Conservation (phyloP, 805 yeast genomes). For the Diddensiella caesifluorescens region DNA sequence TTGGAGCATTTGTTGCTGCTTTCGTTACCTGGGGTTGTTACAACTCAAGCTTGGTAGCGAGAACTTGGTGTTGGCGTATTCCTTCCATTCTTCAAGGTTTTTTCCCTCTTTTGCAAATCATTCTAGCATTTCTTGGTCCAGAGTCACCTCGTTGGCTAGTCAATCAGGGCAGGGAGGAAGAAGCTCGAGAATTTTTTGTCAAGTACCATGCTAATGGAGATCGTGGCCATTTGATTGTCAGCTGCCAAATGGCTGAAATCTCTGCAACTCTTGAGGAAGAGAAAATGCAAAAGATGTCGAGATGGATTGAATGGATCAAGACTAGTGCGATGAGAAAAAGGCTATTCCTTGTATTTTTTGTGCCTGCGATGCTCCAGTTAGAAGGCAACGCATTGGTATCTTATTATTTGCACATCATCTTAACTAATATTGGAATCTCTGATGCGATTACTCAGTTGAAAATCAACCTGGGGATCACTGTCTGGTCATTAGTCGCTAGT, state of each 20-base stretch:
- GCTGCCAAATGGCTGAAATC: slow-evolving; percentile 28
- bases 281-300: slow-evolving; percentile 14
- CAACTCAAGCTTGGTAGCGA: slow-evolving; percentile 24
- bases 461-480: slow-evolving; percentile 19
- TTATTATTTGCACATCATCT: slow-evolving; percentile 47
- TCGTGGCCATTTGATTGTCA: slow-evolving; percentile 9
- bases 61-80: slow-evolving; percentile 57
- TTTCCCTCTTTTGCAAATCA: slow-evolving; percentile 52
- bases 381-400: slow-evolving; percentile 20
- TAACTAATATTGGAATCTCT: slow-evolving; percentile 50
- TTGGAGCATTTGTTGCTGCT: slow-evolving; percentile 71
- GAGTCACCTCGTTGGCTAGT: slow-evolving; percentile 84
- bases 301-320: slow-evolving; percentile 19
- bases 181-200: slow-evolving; percentile 33
- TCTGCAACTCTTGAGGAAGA: slow-evolving; percentile 21
- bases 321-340: slow-evolving; percentile 14
- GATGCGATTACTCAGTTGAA: slow-evolving; percentile 15
- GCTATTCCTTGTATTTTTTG: slow-evolving; percentile 6
- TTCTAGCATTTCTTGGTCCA: slow-evolving; percentile 53
- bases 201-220: slow-evolving; percentile 19
- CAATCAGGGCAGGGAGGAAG: slow-evolving; percentile 50
- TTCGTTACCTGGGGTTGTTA: slow-evolving; percentile 69
- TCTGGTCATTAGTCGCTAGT: slow-evolving; percentile 4
- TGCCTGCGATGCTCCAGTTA: slow-evolving; percentile 17
- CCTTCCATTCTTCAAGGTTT: slow-evolving; percentile 67